These are phyloP conservation scores for Arabidopsis hybrid DNA, from an alignment of 441 rosid genomes.

Conservation along the genomic window DNA sequence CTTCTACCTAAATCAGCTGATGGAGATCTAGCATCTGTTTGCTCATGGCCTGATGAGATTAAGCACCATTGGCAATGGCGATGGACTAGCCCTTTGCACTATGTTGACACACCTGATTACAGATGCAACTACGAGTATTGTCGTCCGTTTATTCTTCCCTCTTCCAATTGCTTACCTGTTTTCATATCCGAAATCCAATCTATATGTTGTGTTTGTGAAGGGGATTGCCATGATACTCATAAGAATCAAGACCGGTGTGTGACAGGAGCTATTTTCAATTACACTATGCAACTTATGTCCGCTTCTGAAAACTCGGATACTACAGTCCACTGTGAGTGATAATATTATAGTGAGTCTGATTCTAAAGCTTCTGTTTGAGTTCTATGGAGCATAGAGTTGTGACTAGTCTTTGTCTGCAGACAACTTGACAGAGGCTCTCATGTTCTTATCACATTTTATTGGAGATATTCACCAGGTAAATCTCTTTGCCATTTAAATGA, in stretches of 20 bases:
- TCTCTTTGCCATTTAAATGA: conserved; percentile 7
- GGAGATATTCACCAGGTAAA: conserved; percentile 96
- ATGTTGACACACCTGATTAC: conserved; percentile 91
- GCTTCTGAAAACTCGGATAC: conserved; percentile 47
- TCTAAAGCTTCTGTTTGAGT: conserved; percentile 9
- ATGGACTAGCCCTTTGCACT: conserved; percentile 92
- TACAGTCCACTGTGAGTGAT: conserved; percentile 58
- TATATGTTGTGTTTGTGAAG: conserved; percentile 49
- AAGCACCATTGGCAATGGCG: conserved; percentile 67
- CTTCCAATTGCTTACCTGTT: not conserved
- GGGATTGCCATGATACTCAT: conserved; percentile 86
- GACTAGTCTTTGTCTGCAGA: conserved; percentile 52
- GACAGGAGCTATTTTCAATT: conserved; percentile 87
- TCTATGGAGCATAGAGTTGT: conserved; percentile 13
- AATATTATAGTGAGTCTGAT: conserved; percentile 5
- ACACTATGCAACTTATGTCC: conserved; percentile 74
- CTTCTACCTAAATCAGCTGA: conserved; percentile 81
- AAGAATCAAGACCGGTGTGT: conserved; percentile 73
- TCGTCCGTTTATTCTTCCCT: conserved; percentile 55
- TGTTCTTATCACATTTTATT: conserved; percentile 87
- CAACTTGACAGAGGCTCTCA: conserved; percentile 87
- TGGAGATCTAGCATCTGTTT: conserved; percentile 88
- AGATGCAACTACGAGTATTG: conserved; percentile 81
- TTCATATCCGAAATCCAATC: not conserved
- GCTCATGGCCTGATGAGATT: conserved; percentile 94